These are phyloP conservation scores for Gracilaria domingensis DNA, from an alignment of 23 red algal genomes.

Conservation along the genomic window DNA sequence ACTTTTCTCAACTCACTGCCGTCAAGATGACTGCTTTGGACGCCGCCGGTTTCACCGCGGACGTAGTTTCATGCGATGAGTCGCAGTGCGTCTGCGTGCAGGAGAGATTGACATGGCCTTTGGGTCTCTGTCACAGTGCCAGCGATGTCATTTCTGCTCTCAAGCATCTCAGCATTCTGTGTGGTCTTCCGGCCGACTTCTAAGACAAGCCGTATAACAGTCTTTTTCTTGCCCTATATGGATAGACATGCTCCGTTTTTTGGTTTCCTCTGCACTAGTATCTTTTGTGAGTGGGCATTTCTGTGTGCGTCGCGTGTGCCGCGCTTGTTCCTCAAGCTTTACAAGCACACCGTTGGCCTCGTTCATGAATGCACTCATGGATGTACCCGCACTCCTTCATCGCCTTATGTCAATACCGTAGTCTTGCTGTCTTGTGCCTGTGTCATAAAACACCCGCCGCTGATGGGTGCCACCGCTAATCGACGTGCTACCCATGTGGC, in stretches of 20 bases:
- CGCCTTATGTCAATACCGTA: not conserved
- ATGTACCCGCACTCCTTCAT: not conserved
- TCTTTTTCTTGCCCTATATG: not conserved
- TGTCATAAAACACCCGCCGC: not conserved
- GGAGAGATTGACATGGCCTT: slow-evolving; percentile 44
- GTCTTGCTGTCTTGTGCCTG: not conserved
- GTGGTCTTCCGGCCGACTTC: slow-evolving; percentile 54
- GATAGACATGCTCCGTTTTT: not conserved
- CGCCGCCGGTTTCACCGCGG: slow-evolving; percentile 54
- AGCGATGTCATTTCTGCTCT: slow-evolving; percentile 46
- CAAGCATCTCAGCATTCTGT: slow-evolving; percentile 45
- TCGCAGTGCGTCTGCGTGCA: slow-evolving; percentile 61
- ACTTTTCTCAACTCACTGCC: slow-evolving; percentile 43
- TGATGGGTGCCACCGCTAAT: no score
- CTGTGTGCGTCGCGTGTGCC: not conserved
- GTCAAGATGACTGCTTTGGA: slow-evolving; percentile 50
- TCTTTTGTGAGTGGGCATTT: not conserved
- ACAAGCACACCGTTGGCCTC: not conserved
- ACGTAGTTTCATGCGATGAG: slow-evolving; percentile 55
- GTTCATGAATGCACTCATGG: not conserved
- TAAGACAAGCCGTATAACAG: not conserved
- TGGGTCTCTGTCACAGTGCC: slow-evolving; percentile 41
- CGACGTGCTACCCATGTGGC: no score
- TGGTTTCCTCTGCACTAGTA: not conserved
- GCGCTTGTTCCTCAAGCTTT: not conserved